phyloP scores from a whole-genome alignment of 371 early-diverging fungal species.

The Actinomortierella ambigua region DNA sequence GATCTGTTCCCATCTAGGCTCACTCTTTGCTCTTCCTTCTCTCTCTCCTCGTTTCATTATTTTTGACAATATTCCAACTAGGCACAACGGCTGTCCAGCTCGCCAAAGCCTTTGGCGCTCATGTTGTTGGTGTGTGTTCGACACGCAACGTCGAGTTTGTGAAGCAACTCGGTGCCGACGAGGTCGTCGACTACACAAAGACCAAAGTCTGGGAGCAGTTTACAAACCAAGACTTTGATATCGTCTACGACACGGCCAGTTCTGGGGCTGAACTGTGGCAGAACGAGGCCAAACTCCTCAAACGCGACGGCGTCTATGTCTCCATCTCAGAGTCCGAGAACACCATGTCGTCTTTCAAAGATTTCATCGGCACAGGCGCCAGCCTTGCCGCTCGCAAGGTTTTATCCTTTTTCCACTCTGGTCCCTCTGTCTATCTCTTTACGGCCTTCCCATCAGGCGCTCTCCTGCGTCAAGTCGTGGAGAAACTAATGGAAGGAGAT shows the following conservation, averaged over 20 bases:
- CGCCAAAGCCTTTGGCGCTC: slow-evolving; percentile 57
- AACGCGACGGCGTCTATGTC: slow-evolving; percentile 22
- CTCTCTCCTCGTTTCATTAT: neutral
- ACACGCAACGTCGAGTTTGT: slow-evolving; percentile 55
- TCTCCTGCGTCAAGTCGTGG: slow-evolving; percentile 12
- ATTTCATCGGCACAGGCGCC: slow-evolving; percentile 5
- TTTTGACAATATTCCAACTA: slow-evolving; percentile 7
- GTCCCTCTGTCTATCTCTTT: slow-evolving; percentile 30
- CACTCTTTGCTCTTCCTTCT: neutral
- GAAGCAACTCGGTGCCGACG: slow-evolving; percentile 61
- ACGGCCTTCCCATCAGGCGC: slow-evolving; percentile 20
- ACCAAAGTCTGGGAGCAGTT: slow-evolving; percentile 33
- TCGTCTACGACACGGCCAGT: slow-evolving; percentile 45
- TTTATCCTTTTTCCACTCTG: slow-evolving; percentile 10
- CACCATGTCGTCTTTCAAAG: slow-evolving; percentile 9
- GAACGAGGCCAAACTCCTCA: slow-evolving; percentile 18
- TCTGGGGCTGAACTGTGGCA: slow-evolving; percentile 28
- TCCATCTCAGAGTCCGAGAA: slow-evolving; percentile 14
- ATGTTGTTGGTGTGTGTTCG: slow-evolving; percentile 71
- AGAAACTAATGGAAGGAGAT: slow-evolving; percentile 15
- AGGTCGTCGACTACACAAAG: slow-evolving; percentile 60
- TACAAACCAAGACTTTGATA: slow-evolving; percentile 37
- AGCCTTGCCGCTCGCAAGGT: slow-evolving; percentile 12
- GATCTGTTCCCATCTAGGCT: too few relatives aligned
- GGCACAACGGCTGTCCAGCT: slow-evolving; percentile 69